A percentile compares a stretch with the other conserved stretches of the same genome.
phyloP scores from a whole-genome alignment of 441 rosid genomes.

The Erodium moschatum region DNA sequence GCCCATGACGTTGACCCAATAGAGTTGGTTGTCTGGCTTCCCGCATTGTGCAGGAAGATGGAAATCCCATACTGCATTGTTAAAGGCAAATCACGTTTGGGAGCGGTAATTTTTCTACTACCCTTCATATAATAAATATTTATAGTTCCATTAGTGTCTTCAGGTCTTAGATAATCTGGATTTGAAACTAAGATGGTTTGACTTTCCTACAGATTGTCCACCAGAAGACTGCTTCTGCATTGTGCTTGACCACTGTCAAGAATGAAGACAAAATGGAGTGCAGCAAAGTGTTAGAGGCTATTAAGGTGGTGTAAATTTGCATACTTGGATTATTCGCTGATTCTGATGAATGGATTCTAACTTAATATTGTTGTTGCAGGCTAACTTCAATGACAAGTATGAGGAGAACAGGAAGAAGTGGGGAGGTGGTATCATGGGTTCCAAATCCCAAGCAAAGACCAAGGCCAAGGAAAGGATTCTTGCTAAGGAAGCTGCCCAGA shows the following conservation, averaged over 20 bases:
- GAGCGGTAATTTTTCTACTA: conserved; percentile 39
- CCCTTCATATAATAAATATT: too few relatives aligned
- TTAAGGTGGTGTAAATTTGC: conserved; percentile 30
- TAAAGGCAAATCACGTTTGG: conserved; percentile 82
- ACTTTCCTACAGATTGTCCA: conserved; percentile 53
- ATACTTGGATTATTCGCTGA: neutral
- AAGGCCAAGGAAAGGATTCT: conserved; percentile 68
- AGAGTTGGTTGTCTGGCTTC: conserved; percentile 88
- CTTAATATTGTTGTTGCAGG: conserved; percentile 26
- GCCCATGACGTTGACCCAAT: conserved; percentile 95
- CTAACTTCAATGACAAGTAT: conserved; percentile 86
- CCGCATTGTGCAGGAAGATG: conserved; percentile 90
- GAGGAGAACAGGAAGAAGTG: conserved; percentile 84
- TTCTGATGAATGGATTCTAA: neutral
- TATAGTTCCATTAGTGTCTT: too few relatives aligned
- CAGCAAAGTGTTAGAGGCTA: conserved; percentile 70
- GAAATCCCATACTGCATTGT: conserved; percentile 92
- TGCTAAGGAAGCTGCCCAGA: conserved; percentile 83
- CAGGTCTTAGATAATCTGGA: too few relatives aligned
- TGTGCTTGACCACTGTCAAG: conserved; percentile 76
- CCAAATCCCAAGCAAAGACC: conserved; percentile 78
- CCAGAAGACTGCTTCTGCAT: conserved; percentile 68
- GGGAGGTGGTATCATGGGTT: conserved; percentile 97
- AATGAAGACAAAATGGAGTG: conserved; percentile 72
- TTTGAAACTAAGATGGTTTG: neutral